Conservation (phyloP, 768 basidiomycete genomes). For the Coprinellus aureogranulatus region DNA sequence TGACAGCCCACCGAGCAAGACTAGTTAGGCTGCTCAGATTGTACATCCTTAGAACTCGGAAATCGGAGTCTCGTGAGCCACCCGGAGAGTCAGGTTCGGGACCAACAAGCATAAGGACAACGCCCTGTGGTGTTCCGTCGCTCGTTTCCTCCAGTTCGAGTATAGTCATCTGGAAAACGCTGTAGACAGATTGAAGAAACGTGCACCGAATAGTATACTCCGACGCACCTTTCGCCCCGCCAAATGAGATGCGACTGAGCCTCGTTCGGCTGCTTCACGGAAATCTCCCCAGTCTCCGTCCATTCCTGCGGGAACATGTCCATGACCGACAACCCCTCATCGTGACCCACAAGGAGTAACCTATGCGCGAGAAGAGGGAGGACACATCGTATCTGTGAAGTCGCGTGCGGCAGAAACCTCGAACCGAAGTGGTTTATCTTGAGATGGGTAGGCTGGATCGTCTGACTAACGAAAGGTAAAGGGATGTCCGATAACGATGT, state of each 20-base stretch:
- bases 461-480: constrained; percentile 48
- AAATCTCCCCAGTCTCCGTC: constrained; percentile 47
- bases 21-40: constrained; percentile 72
- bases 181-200: constrained; percentile 22
- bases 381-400: constrained; percentile 69
- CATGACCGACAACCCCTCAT: constrained; percentile 76
- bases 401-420: constrained; percentile 79
- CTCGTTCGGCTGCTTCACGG: constrained; percentile 65
- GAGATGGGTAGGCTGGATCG: constrained; percentile 59
- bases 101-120: constrained; percentile 74
- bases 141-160: constrained; percentile 64
- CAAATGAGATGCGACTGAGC: constrained; percentile 67
- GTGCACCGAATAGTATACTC: neutral
- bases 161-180: constrained; percentile 75
- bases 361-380: constrained; percentile 66
- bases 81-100: constrained; percentile 46
- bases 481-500: constrained; percentile 33
- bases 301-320: constrained; percentile 80
- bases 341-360: constrained; percentile 75
- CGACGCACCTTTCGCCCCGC: constrained; percentile 70
- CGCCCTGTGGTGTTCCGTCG: constrained; percentile 59
- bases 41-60: constrained; percentile 67
- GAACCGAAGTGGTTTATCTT: constrained; percentile 79
- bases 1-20: constrained; percentile 70
- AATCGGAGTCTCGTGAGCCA: constrained; percentile 51